A percentile compares a stretch with the other conserved stretches of the same genome.
These are phyloP conservation scores for Curvularia spicifera DNA, from an alignment of 2,329 filamentous ascomycete genomes.

Conservation along the genomic window DNA sequence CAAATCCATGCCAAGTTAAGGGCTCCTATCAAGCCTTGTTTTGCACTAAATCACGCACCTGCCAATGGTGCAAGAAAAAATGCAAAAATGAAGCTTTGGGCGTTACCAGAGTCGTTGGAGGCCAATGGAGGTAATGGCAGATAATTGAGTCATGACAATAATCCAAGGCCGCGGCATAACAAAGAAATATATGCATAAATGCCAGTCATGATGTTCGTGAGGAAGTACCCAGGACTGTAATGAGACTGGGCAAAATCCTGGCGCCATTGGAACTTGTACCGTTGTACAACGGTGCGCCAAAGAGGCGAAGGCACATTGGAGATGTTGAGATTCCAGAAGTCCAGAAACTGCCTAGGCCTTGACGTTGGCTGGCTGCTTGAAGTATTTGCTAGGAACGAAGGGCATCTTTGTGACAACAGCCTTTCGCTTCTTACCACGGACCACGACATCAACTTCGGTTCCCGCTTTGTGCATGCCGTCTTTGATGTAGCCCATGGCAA, in stretches of 20 bases:
- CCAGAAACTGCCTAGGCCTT: constrained; percentile 27
- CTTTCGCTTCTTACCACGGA: constrained; percentile 77
- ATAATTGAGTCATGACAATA: not conserved
- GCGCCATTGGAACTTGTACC: not conserved
- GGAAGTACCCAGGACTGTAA: not conserved
- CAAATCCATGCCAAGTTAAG: not conserved
- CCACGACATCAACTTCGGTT: constrained; percentile 78
- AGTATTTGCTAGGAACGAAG: constrained; percentile 82
- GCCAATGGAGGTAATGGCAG: too few relatives aligned
- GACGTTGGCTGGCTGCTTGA: constrained; percentile 46
- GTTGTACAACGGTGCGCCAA: not conserved
- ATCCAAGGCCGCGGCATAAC: not conserved
- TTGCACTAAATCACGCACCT: not conserved
- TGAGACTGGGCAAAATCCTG: not conserved
- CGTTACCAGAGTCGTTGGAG: not conserved
- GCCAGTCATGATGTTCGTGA: not conserved
- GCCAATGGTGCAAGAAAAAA: not conserved
- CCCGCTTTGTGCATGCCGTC: constrained; percentile 83
- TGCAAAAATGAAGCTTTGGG: not conserved
- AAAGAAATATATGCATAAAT: not conserved
- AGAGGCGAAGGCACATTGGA: not conserved
- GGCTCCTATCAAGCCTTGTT: not conserved
- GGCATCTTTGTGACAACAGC: constrained; percentile 87
- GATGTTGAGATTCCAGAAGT: not conserved
- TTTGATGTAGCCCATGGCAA: constrained; percentile 93